phyloP scores from a whole-genome alignment of 2,329 filamentous ascomycete species.

The Ophiostoma ulmi region DNA sequence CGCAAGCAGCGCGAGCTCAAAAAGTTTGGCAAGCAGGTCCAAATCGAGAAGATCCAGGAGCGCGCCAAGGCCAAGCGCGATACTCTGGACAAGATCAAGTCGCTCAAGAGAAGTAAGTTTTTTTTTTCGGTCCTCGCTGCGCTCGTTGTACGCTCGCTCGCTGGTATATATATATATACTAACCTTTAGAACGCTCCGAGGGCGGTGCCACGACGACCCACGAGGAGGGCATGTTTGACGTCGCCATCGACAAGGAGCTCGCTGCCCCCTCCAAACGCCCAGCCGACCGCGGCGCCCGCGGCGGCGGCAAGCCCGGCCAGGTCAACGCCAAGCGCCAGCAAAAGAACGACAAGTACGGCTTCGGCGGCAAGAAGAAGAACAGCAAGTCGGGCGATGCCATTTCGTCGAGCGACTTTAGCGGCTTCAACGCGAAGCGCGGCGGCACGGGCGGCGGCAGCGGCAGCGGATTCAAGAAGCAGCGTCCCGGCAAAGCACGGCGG shows the following conservation, averaged over 20 bases:
- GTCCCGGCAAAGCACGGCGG: constrained; percentile 46
- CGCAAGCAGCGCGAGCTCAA: constrained; percentile 89
- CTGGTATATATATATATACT: constrained; percentile 27
- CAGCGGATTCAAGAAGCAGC: constrained; percentile 34
- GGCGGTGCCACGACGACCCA: constrained; percentile 59
- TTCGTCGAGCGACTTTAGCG: constrained; percentile 73
- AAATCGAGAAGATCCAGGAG: constrained; percentile 93
- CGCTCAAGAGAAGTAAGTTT: constrained; percentile 94
- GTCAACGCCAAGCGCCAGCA: constrained; percentile 74
- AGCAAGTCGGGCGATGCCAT: constrained; percentile 84
- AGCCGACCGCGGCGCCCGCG: constrained; percentile 29
- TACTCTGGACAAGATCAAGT: constrained; percentile 91
- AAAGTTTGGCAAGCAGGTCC: constrained; percentile 98
- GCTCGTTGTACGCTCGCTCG: not conserved
- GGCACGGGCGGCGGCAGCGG: constrained; percentile 63
- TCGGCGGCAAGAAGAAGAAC: constrained; percentile 91
- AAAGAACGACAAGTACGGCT: constrained; percentile 92
- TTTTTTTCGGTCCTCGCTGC: constrained; percentile 24
- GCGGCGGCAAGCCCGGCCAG: constrained; percentile 34
- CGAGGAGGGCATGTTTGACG: constrained; percentile 86
- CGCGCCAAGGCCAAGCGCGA: constrained; percentile 86
- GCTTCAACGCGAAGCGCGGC: constrained; percentile 81
- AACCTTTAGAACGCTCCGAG: constrained; percentile 74
- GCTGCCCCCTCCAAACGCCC: constrained; percentile 32
- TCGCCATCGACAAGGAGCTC: constrained; percentile 69